Percentiles rank a stretch among this genome's conserved stretches.
phyloP scores from a whole-genome alignment of 2,329 filamentous ascomycete genomes.

The Teratosphaeriaceae sp. region DNA sequence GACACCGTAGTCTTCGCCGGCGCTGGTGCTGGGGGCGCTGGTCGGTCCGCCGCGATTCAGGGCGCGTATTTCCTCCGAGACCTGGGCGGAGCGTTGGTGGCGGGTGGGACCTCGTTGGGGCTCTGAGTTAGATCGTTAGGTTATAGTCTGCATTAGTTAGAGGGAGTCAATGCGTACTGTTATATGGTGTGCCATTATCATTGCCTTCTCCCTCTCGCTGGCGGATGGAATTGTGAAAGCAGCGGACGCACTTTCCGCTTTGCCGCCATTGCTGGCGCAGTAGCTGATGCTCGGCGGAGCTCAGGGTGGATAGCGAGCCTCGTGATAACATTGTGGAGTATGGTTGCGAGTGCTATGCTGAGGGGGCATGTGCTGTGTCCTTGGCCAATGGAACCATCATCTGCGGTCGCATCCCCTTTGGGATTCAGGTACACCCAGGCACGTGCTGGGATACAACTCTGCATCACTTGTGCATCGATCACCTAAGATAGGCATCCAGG shows the following conservation, averaged over 20 bases:
- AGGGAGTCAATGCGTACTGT: too few relatives aligned
- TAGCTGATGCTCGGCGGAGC: conserved; percentile 13
- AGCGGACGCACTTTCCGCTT: conserved; percentile 16
- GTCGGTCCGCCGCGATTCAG: conserved; percentile 15
- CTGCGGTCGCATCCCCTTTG: too few relatives aligned
- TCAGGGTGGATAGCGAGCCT: conserved; percentile 5
- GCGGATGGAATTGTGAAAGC: conserved; percentile 15
- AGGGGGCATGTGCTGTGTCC: neutral
- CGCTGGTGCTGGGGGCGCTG: conserved; percentile 11
- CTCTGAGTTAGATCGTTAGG: too few relatives aligned
- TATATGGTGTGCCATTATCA: conserved; percentile 10
- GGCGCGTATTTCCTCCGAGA: conserved; percentile 21
- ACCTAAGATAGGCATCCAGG: too few relatives aligned
- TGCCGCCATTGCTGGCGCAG: conserved; percentile 14
- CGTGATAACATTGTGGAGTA: conserved; percentile 7
- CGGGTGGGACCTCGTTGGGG: conserved; percentile 16
- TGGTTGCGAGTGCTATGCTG: neutral
- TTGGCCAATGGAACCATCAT: neutral
- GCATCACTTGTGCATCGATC: too few relatives aligned
- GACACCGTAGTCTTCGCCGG: conserved; percentile 5
- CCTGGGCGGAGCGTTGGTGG: conserved; percentile 21
- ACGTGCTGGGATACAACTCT: too few relatives aligned
- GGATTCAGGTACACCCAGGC: too few relatives aligned
- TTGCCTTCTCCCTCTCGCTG: conserved; percentile 6
- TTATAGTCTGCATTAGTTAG: too few relatives aligned